A percentile compares a stretch with the other conserved stretches of the same genome.
Conservation (phyloP, 2,329 filamentous ascomycete genomes). For the Cylindrodendrum hubeiense region DNA sequence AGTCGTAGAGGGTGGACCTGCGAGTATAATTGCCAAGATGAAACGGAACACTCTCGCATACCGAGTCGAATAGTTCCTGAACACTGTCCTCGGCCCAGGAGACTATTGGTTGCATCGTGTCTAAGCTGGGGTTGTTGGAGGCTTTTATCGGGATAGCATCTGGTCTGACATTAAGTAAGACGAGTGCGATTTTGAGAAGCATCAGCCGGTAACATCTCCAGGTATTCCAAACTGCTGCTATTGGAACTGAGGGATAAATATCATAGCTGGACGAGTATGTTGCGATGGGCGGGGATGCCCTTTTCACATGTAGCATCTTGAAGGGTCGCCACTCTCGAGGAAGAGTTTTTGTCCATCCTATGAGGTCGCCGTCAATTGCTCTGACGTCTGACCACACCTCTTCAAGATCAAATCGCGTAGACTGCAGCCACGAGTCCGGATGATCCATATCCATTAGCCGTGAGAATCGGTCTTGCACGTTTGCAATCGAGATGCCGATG, state of each 20-base stretch:
- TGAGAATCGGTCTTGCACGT: conserved; percentile 16
- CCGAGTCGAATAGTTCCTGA: conserved; percentile 13
- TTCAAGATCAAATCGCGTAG: background rate
- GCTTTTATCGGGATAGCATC: background rate
- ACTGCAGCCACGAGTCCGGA: too few species aligned
- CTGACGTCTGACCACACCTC: conserved; percentile 10
- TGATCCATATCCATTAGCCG: background rate
- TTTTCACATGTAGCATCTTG: background rate
- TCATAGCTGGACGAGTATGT: conserved; percentile 18
- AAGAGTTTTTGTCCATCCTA: conserved; percentile 15
- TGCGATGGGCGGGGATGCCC: background rate
- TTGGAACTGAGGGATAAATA: conserved; percentile 16
- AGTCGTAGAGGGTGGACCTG: conserved; percentile 4
- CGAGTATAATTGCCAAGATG: conserved; percentile 21
- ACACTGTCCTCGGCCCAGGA: background rate
- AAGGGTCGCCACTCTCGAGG: conserved; percentile 17
- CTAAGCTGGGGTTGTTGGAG: background rate
- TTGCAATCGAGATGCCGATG: conserved; percentile 18
- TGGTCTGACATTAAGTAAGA: conserved; percentile 5
- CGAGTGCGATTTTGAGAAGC: conserved; percentile 15
- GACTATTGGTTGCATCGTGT: background rate
- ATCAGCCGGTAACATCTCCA: conserved; percentile 27
- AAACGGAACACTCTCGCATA: conserved; percentile 24
- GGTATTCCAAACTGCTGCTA: conserved; percentile 23
- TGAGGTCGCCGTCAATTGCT: conserved; percentile 1